These are phyloP conservation scores for Stygiomarasmius scandens DNA, from an alignment of 1,284 basidiomycete genomes.

Conservation along the genomic window DNA sequence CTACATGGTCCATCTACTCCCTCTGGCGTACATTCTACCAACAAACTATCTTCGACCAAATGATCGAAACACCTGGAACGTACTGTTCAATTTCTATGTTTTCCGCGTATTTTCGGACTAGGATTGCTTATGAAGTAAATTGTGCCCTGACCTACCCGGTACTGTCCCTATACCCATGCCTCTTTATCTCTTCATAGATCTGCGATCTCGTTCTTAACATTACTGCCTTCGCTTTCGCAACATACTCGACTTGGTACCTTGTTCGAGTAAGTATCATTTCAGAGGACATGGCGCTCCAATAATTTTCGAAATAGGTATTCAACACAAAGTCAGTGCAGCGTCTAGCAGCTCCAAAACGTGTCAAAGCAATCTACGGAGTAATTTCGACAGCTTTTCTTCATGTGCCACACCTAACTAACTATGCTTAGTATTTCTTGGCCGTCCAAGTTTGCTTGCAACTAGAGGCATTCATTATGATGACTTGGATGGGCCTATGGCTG, in stretches of 20 bases:
- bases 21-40: conserved; percentile 47
- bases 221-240: conserved; percentile 44
- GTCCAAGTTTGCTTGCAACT: not conserved
- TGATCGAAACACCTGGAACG: conserved; percentile 43
- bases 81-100: conserved; percentile 54
- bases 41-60: conserved; percentile 32
- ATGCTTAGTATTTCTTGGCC: conserved; percentile 59
- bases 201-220: conserved; percentile 49
- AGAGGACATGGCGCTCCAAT: conserved; percentile 20
- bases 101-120: conserved; percentile 42
- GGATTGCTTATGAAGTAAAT: conserved; percentile 45
- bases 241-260: conserved; percentile 48
- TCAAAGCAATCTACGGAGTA: conserved; percentile 55
- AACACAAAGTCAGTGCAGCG: conserved; percentile 39
- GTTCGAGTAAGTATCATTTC: conserved; percentile 40
- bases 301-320: conserved; percentile 38
- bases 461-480: not conserved
- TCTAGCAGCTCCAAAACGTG: conserved; percentile 52
- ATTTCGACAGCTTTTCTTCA: conserved; percentile 51
- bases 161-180: not conserved
- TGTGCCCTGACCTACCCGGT: too few relatives aligned
- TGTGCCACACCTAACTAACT: conserved; percentile 49
- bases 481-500: not conserved
- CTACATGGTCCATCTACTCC: conserved; percentile 54
- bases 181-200: too few relatives aligned